Base-by-base conservation (phyloP, 2,329 filamentous ascomycete genomes). In the Parastagonospora avenae region DNA sequence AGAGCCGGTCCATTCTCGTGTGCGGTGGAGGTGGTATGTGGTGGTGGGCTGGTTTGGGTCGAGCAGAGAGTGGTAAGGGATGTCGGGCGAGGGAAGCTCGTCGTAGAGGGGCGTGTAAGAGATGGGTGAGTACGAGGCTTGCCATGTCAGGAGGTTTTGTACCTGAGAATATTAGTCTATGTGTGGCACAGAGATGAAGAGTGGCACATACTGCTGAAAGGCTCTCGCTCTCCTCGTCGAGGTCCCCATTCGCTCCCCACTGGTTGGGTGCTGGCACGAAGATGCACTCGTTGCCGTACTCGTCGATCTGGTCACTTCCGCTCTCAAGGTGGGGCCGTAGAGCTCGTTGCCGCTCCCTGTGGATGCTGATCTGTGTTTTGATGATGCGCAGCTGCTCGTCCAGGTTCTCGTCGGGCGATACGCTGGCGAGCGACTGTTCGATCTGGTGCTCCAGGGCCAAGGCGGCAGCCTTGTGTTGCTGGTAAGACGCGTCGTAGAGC, bases 231-330 rank as follows among this genome's bases (percentile, higher is more conserved):
- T 72, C 69, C 53, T 73, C 70, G 40, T 73, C 69, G 30, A 73
- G 49, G 39, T 73, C 70, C 11, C 70, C 69, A 19, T 72, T 72
- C 2, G 68, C 70, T 8, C 70, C 69, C 69, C 69, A 72, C 47
- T 72, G 69, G 39, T 71, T 73, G n/a, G 70, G 69, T 16, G 69
- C 70, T 9, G 70, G 66, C 16, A 72, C 66, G 46, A 73, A 72
- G 29, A 70, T 66, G 44, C 68, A 72, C 43, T 72, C 68, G 38
- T 71, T 68, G 15, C 70, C 70, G 47, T 72, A 68, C 36, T 63
- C 70, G 41, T 73, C 70, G 28, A 69, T 62, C 28, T 64, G 57
- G 36, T 66, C 70, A 43, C 70, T 73, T 16, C 69, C 70, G 35
- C 70, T 72, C 52, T 73, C 70, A 29, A 73, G 59, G 33, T 73